A percentile compares a stretch with the other conserved stretches of the same genome.
Conservation (phyloP, 176 grass and related monocot genomes). For the Carex kokanica region DNA sequence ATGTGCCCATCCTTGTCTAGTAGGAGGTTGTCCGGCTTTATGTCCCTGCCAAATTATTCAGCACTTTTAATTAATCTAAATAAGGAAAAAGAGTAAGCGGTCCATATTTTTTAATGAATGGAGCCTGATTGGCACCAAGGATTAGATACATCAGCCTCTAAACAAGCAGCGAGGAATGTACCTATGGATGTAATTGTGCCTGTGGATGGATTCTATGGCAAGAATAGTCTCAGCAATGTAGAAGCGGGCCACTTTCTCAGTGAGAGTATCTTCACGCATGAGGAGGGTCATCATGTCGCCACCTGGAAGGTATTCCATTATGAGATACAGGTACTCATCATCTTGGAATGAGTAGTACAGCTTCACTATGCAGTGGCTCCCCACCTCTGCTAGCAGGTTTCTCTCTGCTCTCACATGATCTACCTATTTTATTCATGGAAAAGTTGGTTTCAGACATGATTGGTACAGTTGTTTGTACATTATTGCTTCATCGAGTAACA, state of each 20-base stretch:
- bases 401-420: constrained; percentile 99
- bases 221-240: constrained; percentile 95
- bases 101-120: background rate
- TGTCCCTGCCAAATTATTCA: constrained; percentile 72
- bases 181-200: constrained; percentile 99
- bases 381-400: constrained; percentile 95
- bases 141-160: constrained; percentile 2
- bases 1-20: constrained; percentile 96
- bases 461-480: background rate
- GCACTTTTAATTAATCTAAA: constrained; percentile 31
- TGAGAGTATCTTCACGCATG: constrained; percentile 93
- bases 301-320: constrained; percentile 97
- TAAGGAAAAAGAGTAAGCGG: background rate
- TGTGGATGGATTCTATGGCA: constrained; percentile 96
- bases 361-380: constrained; percentile 93
- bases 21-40: constrained; percentile 95
- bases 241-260: constrained; percentile 81
- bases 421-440: constrained; percentile 42
- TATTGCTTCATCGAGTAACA: background rate
- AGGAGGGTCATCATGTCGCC: constrained; percentile 98
- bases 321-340: constrained; percentile 78
- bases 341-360: constrained; percentile 99
- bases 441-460: background rate
- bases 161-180: constrained; percentile 32
- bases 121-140: background rate